Evolutionary conservation across 495 filamentous ascomycete genomes (phyloP).

Genomic region (Penicilliopsis zonata): DNA sequence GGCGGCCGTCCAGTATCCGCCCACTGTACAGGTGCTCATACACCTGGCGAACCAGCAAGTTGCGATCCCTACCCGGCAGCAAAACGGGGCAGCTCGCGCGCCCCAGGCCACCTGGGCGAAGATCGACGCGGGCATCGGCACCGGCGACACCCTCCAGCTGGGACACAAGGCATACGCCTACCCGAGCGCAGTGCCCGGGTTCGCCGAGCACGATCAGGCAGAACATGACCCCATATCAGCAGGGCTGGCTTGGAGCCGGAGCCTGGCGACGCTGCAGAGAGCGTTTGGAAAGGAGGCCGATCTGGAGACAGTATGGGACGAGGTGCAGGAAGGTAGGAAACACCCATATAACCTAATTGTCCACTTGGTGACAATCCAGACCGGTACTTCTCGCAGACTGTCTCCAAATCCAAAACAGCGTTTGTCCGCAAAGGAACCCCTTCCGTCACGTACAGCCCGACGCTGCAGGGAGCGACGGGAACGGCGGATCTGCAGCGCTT

Average conservation of each 20-base stretch:
- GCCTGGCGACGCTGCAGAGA: conserved; percentile 33
- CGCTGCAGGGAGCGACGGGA: conserved; percentile 34
- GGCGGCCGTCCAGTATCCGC: too few species aligned
- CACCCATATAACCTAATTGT: neutral
- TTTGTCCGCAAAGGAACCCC: conserved; percentile 2
- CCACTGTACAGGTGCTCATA: too few species aligned
- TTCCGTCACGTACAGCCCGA: conserved; percentile 18
- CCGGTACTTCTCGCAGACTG: conserved; percentile 4
- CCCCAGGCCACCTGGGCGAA: too few species aligned
- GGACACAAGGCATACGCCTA: too few species aligned
- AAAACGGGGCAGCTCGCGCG: too few species aligned
- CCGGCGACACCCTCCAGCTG: too few species aligned
- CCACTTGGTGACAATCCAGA: neutral
- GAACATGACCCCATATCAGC: conserved; percentile 34
- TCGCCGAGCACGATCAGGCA: conserved; percentile 31
- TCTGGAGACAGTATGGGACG: conserved; percentile 48
- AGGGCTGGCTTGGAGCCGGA: conserved; percentile 42
- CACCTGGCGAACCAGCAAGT: too few species aligned
- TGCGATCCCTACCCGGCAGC: too few species aligned
- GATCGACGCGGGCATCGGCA: too few species aligned
- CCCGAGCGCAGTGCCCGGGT: conserved; percentile 33
- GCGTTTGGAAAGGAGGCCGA: conserved; percentile 48
- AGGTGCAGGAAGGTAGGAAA: conserved; percentile 9
- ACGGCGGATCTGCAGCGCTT: conserved; percentile 42
- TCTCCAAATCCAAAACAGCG: too few species aligned